Base-by-base conservation (phyloP, 1,284 basidiomycete species). In the Pseudozyma hubeiensis region DNA sequence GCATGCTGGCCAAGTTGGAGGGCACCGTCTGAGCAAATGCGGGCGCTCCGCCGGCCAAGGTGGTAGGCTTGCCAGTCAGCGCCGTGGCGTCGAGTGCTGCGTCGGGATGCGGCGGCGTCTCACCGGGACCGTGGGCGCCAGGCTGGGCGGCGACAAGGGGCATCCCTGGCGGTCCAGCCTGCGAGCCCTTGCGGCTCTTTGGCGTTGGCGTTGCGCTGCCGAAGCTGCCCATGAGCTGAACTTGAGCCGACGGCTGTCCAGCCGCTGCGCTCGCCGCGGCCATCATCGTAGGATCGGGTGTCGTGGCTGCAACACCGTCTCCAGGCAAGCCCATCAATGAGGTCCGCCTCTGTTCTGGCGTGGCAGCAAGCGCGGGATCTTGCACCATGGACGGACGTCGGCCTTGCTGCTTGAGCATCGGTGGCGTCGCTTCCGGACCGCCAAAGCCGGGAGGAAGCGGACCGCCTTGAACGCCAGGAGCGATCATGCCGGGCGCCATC, bases 1-100 rank as follows among this genome's bases (percentile, higher is more conserved):
- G 78, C 33, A 67, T 64, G 55, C 68, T 62, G 55, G 71, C 60
- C 30, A 71, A 55, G 31, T 85, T 57, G 85, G 84, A 24, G 81
- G 84, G 41, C 78, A 76, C 55, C 47, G 77, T 56, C 16, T 72
- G 48, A 17, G 54, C 57, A 50, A 60, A 61, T 14, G 70, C 60
- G 17, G 71, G 43, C 40, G 73, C 43, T 52, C 64, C 43, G 13
- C 61, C 59, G 3, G 75, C 54, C 40, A 71, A 51, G 4, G 58
- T 71, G 30, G 58, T 68, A 6, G 85, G 72, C 53, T 63, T 68
- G 51, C 62, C 57, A 49, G 79, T 66, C 35, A 65, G 63, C 16
- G 29, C 19, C 44, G 62, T 54, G 45, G 64, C 55, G 54, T 64
- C 71, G 31, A 56, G 69, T 60, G 60, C 55, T 69, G 68, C 44